Evolutionary conservation across 805 yeast genomes (phyloP).

Genomic region (Schizosaccharomyces lindneri): DNA sequence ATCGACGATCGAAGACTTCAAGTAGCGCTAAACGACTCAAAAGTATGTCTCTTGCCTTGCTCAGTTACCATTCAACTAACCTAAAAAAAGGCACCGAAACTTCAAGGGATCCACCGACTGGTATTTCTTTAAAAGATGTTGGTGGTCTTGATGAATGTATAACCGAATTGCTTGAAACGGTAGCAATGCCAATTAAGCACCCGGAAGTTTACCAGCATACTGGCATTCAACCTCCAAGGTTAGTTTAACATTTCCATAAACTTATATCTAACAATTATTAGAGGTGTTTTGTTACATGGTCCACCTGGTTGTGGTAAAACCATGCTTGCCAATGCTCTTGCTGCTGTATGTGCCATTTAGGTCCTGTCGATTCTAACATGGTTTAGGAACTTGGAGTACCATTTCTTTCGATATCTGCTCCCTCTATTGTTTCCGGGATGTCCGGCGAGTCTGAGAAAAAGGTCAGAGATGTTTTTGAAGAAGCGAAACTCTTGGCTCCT

Average conservation of each 20-base stretch:
- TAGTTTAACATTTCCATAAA: not conserved
- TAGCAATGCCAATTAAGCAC: constrained; percentile 76
- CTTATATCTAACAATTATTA: constrained; percentile 14
- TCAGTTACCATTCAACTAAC: constrained; percentile 3
- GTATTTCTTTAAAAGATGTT: constrained; percentile 38
- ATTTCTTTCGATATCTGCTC: constrained; percentile 74
- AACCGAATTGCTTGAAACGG: constrained; percentile 64
- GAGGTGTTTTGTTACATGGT: constrained; percentile 75
- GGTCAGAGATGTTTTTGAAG: constrained; percentile 75
- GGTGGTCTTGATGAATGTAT: constrained; percentile 84
- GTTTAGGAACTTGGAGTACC: constrained; percentile 66
- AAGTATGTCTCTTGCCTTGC: not conserved
- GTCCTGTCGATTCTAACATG: constrained; percentile 12
- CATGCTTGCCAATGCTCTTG: constrained; percentile 82
- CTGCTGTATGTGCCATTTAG: constrained; percentile 14
- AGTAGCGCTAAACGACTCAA: not conserved
- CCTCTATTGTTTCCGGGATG: constrained; percentile 93
- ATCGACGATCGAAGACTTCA: not conserved
- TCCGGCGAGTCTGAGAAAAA: constrained; percentile 96
- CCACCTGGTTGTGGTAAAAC: constrained; percentile 99
- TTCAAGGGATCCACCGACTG: constrained; percentile 23
- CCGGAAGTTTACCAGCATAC: constrained; percentile 74
- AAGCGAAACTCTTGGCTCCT: constrained; percentile 74
- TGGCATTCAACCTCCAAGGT: constrained; percentile 70
- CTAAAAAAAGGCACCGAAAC: constrained; percentile 8